Conservation (phyloP, 257 asterid species). For the Ophiorrhiza pumila region DNA sequence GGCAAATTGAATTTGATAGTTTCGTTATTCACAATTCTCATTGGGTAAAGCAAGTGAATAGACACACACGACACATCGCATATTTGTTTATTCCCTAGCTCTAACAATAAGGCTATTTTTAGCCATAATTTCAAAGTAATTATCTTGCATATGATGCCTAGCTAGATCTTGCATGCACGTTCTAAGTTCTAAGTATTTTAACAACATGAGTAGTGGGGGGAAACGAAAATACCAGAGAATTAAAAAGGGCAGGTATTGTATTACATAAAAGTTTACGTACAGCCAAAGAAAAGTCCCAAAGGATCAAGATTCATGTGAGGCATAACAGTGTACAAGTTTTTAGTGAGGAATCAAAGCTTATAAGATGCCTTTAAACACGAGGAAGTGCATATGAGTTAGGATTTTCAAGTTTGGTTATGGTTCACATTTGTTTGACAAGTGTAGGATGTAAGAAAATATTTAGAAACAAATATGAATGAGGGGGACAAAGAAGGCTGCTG, state of each 20-base stretch:
- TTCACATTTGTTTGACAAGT: not conserved
- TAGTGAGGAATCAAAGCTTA: not conserved
- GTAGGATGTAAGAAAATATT: not conserved
- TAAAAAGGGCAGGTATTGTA: not conserved
- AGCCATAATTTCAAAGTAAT: not conserved
- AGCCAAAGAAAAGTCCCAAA: conserved; percentile 19
- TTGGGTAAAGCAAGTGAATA: too few species aligned
- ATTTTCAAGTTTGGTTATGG: not conserved
- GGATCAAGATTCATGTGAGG: conserved; percentile 38
- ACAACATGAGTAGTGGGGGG: not conserved
- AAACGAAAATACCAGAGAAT: not conserved
- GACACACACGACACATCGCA: too few species aligned
- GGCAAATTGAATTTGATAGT: not conserved
- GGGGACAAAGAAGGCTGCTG: too few species aligned
- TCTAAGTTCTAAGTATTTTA: not conserved
- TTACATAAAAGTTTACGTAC: conserved; percentile 16
- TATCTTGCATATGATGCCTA: not conserved
- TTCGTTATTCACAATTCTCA: not conserved
- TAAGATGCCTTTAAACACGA: conserved; percentile 13
- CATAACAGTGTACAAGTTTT: conserved; percentile 11
- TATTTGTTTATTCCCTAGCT: too few species aligned
- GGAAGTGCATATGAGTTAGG: conserved; percentile 14
- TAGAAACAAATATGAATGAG: not conserved
- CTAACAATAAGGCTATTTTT: not conserved
- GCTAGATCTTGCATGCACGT: too few species aligned